Base-by-base conservation (phyloP, 257 asterid genomes). In the Linderniella brevidens region DNA sequence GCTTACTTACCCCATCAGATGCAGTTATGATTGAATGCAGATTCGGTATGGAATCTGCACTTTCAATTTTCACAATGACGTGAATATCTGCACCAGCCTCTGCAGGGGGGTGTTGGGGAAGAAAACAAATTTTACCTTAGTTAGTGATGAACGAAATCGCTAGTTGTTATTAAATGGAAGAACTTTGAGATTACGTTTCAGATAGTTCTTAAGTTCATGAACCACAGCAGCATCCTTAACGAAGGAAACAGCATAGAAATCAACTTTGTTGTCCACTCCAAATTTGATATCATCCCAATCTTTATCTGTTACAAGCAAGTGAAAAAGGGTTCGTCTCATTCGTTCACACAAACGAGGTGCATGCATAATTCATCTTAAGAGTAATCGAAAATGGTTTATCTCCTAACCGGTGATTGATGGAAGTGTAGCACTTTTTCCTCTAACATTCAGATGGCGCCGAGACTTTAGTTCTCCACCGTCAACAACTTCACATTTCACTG, bases 261-360 rank as follows among this genome's bases (percentile, higher is more conserved):
- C 98, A 50, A 84, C 90, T 66, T 76, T 80, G 62, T 85, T 88
- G 59, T 88, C 93, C 64, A 88, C 98, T 18, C 98, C 98, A 59
- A 88, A 88, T 68, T 85, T 84, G 53, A 88, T 88, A 69, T 88
- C 98, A 49, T 84, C 98, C 98, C 98, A 88, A 64, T 84, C 98
- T 54, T 81, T 88, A 41, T 84, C 96, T 88, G 77, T 46, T 35
- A 38, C 51, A 58, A 56, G 50, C 49, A 14, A 43, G 15, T 17
- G 35, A 48, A 52, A 42, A 37, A 41, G 43, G 16, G 38, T 39
- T 10, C 37, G 8, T 40, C 43, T 35, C 52, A 46, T 16, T 54
- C 19, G 16, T 19, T 63, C 60, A 15, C 52, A 13, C 17, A n/a
- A 44, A 17, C 2, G 4, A 53, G 49, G n/a, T n/a, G n/a, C n/a